Base-by-base conservation (phyloP, 179 eudicot species). In the Spergularia azorica region DNA sequence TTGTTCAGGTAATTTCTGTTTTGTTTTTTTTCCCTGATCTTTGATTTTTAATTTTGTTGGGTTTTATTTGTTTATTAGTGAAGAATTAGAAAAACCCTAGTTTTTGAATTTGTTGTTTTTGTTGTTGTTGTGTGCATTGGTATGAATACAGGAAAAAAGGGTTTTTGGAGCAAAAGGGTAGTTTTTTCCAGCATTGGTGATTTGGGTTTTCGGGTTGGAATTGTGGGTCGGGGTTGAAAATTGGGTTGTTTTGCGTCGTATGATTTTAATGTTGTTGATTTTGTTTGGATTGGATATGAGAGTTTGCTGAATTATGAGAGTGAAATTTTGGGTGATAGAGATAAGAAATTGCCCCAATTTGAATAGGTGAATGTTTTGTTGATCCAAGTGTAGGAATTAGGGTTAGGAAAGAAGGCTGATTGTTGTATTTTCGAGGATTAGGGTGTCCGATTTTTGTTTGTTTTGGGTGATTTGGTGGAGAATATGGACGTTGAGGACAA, bases 401-500 rank as follows among this genome's bases (percentile, higher is more conserved):
- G 75, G 75, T 72, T 72, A 11, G 64, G 5, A 5, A 9, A 26
- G 18, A 11, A 26, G 72, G 60, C 16, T 50, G 66, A 60, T 36
- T 65, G 66, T 26, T 3, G 8, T 57, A 39, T 21, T 32, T 43
- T 72, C 14, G 60, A 39, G 66, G 36, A 17, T 65, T 80, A 36
- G 76, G 79, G 76, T 64, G 63, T 16, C 12, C 41, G 26, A 67
- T 6, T 41, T 20, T 26, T 2, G 21, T 43, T 43, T 70, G 21
- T 51, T 48, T 59, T 51, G 20, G 46, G 68, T 17, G 38, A 72
- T 63, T 26, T 68, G 75, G 70, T 39, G 62, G 80, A 72, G 79
- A 48, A 75, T 36, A 96, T 94, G 98, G 91, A 88, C 41, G 86
- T 84, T 73, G 90, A 87, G 61, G 92, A 86, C 46, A 78, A 79